Evolutionary conservation across 2,329 filamentous ascomycete species (phyloP), one percentile per base, ranked within the genome.

Genomic region (Cryphonectria naterciae): DNA sequence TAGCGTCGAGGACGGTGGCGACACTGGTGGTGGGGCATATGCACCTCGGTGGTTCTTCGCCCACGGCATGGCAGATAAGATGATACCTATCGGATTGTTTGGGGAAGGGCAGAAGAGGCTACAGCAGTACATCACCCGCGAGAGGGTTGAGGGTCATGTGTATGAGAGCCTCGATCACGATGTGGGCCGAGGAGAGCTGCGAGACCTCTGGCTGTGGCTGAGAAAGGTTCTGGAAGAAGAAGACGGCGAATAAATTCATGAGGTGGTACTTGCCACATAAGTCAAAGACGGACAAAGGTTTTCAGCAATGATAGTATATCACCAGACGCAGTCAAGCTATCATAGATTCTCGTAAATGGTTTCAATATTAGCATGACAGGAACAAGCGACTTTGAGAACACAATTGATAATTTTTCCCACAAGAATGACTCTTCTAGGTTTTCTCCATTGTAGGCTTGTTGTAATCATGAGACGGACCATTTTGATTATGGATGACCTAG

Each of bases 141-240:
- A 68, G 3, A 61, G 13, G 17, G 60, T 71, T 19, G 69, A 71
- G 3, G 69, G 69, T 7, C 69, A 71, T n/a, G 54, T 71, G 4
- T 71, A 71, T 32, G 65, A 65, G 32, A 49, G 52, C 3, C 52
- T 71, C 22, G 69, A 32, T 25, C 69, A 71, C 35, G 60, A 65
- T 15, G 61, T 71, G 49, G 69, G 69, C 13, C 41, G 39, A 28
- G 67, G 49, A 1, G 66, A 68, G 25, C 5, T 71, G 46, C 69
- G 69, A 19, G 69, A 71, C 32, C 49, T 71, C 7, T 71, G 69
- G 69, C 66, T 71, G 41, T 71, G 69, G 69, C 54, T 71, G 32
- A 71, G 68, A 32, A 37, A 37, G 37, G 65, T 71, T 22, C 56
- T 71, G 11, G 37, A 39, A 6, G 69, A 71, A 35, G 68, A 66